phyloP scores from a whole-genome alignment of 169 alveolate species.

The Cryptosporidium parvum region DNA sequence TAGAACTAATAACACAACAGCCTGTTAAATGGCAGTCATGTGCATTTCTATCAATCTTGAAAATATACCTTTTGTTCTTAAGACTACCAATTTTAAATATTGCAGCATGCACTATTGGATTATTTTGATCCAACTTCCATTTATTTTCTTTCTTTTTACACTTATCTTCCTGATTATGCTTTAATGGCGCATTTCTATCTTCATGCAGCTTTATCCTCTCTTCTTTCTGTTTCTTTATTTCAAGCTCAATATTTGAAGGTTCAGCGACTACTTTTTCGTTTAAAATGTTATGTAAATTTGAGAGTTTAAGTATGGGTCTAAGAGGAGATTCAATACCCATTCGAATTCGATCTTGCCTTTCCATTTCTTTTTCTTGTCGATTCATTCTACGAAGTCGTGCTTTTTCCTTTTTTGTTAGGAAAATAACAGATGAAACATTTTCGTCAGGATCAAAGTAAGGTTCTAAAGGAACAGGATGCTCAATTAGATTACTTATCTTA shows the following conservation, averaged over 20 bases:
- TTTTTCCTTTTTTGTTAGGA: constrained; percentile 83
- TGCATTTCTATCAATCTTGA: constrained; percentile 88
- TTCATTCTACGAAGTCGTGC: constrained; percentile 87
- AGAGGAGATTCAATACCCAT: constrained; percentile 92
- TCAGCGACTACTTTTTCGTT: constrained; percentile 87
- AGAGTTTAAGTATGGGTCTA: constrained; percentile 89
- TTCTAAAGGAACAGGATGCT: constrained; percentile 88
- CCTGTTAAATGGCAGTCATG: constrained; percentile 92
- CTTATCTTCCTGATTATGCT: constrained; percentile 84
- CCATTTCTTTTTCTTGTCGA: constrained; percentile 87
- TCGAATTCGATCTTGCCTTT: constrained; percentile 89
- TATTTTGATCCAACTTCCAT: constrained; percentile 84
- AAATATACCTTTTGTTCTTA: constrained; percentile 75
- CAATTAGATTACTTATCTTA: constrained; percentile 83
- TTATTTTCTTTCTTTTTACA: constrained; percentile 85
- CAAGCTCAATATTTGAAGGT: constrained; percentile 88
- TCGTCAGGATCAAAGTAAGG: constrained; percentile 79
- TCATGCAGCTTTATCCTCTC: constrained; percentile 88
- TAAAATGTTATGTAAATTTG: constrained; percentile 88
- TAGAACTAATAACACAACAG: constrained; percentile 85
- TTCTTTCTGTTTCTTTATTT: constrained; percentile 88
- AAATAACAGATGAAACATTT: constrained; percentile 79
- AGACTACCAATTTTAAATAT: constrained; percentile 68
- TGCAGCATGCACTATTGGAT: constrained; percentile 29
- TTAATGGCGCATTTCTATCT: constrained; percentile 84